phyloP scores from a whole-genome alignment of 208 protist genomes.

The Kentomonas sorsogonicus region DNA sequence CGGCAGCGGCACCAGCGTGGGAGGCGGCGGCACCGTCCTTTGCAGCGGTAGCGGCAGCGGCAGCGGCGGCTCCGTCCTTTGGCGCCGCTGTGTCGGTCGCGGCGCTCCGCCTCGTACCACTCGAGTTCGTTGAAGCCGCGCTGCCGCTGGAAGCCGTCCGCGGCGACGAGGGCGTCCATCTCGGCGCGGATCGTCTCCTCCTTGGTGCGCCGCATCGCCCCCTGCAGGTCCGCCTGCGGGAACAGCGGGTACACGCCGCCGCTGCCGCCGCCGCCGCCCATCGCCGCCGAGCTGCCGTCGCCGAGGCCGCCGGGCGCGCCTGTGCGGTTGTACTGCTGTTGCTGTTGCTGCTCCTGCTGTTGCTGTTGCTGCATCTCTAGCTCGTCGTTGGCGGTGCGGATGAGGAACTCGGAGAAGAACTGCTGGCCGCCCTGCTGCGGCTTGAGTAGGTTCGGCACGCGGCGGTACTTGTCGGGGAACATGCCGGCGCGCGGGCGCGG shows the following conservation, averaged over 20 bases:
- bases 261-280: slow-evolving; percentile 7
- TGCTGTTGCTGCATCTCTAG: slow-evolving; percentile 19
- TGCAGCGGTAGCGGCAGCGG: not conserved
- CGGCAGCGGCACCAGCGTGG: not conserved
- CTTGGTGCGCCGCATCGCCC: slow-evolving; percentile 32
- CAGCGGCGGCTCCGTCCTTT: not conserved
- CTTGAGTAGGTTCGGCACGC: slow-evolving; percentile 68
- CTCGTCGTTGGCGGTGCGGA: slow-evolving; percentile 64
- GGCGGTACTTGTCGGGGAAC: slow-evolving; percentile 84
- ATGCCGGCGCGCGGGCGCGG: slow-evolving; percentile 70
- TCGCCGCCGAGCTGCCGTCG: not conserved
- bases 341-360: slow-evolving; percentile 3
- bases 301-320: not conserved
- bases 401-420: slow-evolving; percentile 74
- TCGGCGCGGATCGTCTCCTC: slow-evolving; percentile 40
- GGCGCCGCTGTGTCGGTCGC: not conserved
- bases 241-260: slow-evolving; percentile 28
- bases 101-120: slow-evolving; percentile 68
- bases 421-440: slow-evolving; percentile 85
- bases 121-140: slow-evolving; percentile 74
- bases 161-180: slow-evolving; percentile 42
- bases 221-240: slow-evolving; percentile 57
- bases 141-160: slow-evolving; percentile 54
- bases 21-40: not conserved
- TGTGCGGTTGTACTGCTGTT: slow-evolving; percentile 1